Conservation (phyloP, 2,329 filamentous ascomycete genomes). For the Penicillium frequentans region DNA sequence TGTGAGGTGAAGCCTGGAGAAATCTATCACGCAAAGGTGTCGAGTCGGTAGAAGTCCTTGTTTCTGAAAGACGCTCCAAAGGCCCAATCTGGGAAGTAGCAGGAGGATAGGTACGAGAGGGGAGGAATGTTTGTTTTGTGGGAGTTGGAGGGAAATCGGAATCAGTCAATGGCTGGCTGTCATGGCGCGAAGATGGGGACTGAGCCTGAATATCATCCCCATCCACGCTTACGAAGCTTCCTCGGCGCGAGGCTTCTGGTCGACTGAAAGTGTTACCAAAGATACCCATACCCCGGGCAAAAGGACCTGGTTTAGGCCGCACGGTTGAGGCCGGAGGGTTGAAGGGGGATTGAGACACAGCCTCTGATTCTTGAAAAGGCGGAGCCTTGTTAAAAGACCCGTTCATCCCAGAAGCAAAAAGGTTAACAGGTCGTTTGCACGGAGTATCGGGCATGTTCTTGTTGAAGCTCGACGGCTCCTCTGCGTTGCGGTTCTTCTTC, state of each 20-base stretch:
- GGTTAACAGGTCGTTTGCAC: constrained; percentile 78
- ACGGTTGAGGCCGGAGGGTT: constrained; percentile 58
- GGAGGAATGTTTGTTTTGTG: constrained; percentile 63
- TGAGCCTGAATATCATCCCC: constrained; percentile 67
- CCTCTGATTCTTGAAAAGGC: constrained; percentile 68
- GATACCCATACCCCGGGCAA: constrained; percentile 63
- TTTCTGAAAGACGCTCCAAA: constrained; percentile 36
- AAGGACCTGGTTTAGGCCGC: constrained; percentile 65
- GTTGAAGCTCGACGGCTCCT: constrained; percentile 59
- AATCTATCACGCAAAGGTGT: constrained; percentile 61
- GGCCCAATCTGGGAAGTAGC: constrained; percentile 33
- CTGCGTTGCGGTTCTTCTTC: constrained; percentile 83
- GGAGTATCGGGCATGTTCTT: constrained; percentile 89
- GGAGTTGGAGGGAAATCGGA: constrained; percentile 87
- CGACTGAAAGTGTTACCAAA: constrained; percentile 59
- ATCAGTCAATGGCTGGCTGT: constrained; percentile 61
- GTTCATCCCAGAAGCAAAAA: constrained; percentile 64
- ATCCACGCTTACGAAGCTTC: constrained; percentile 79
- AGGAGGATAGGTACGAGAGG: constrained; percentile 37
- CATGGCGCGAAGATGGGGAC: constrained; percentile 55
- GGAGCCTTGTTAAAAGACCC: constrained; percentile 60
- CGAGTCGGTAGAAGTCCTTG: constrained; percentile 36
- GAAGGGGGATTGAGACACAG: constrained; percentile 79
- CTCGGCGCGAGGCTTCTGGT: constrained; percentile 53
- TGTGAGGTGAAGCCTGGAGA: constrained; percentile 65